Percentiles rank a stretch among this genome's conserved stretches.
phyloP scores from a whole-genome alignment of 768 basidiomycete species.

The Mycena latifolia region DNA sequence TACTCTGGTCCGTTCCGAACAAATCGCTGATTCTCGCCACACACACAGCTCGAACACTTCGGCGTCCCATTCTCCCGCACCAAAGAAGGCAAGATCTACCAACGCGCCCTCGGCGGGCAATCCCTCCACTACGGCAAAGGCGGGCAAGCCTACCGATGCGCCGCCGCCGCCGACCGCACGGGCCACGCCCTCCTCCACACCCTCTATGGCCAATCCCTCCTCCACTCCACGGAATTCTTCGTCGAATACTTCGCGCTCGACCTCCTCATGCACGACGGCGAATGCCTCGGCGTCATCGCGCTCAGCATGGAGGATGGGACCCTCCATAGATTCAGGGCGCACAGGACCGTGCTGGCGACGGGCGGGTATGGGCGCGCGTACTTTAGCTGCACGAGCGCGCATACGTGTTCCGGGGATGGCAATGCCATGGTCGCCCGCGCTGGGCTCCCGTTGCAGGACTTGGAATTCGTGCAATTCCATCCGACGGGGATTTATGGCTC shows the following conservation, averaged over 20 bases:
- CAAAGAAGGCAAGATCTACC: conserved; percentile 99
- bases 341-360: conserved; percentile 98
- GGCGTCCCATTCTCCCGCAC: conserved; percentile 99
- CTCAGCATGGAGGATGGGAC: conserved; percentile 99
- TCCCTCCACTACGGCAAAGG: conserved; percentile 97
- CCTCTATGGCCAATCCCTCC: conserved; percentile 97
- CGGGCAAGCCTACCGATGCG: conserved; percentile 98
- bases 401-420: conserved; percentile 99
- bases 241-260: conserved; percentile 99
- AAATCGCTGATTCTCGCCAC: too few relatives aligned
- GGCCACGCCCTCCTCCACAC: conserved; percentile 99
- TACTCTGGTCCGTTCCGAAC: too few relatives aligned
- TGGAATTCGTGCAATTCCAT: conserved; percentile 99
- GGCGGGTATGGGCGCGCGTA: conserved; percentile 98
- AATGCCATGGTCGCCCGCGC: conserved; percentile 99
- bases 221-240: conserved; percentile 99
- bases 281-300: conserved; percentile 99
- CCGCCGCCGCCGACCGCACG: conserved; percentile 98
- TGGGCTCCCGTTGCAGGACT: conserved; percentile 95
- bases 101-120: conserved; percentile 99
- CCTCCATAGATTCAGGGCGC: conserved; percentile 96
- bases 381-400: conserved; percentile 98
- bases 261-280: conserved; percentile 97
- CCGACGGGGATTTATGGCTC: conserved; percentile 99
- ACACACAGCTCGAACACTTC: conserved; percentile 95